These are phyloP conservation scores for Sordariomycetes sp. DNA, from an alignment of 2,329 filamentous ascomycete genomes.

Conservation along the genomic window DNA sequence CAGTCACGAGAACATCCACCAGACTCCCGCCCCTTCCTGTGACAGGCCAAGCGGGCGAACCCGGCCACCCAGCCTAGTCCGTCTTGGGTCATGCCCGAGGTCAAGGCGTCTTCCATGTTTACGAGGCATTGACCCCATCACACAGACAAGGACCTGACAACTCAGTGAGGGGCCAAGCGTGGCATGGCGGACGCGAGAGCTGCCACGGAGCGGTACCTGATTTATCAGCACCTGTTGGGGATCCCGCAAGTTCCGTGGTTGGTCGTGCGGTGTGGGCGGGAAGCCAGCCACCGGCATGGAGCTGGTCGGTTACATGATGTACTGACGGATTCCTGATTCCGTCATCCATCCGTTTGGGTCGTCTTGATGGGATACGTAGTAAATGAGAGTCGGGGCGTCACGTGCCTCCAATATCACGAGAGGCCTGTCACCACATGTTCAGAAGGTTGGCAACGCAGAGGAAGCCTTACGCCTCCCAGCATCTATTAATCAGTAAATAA, in stretches of 20 bases:
- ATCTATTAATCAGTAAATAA: too few relatives aligned
- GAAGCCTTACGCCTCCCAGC: background rate
- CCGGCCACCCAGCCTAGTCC: background rate
- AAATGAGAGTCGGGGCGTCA: background rate
- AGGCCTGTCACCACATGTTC: background rate
- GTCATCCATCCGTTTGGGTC: background rate
- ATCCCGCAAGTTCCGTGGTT: background rate
- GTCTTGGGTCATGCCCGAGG: background rate
- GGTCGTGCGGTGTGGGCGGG: background rate
- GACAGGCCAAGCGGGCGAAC: background rate
- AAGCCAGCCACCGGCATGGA: background rate
- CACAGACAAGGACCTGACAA: too few relatives aligned
- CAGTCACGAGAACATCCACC: background rate
- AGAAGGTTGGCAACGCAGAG: background rate
- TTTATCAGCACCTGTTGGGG: background rate
- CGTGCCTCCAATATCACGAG: background rate
- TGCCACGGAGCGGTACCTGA: background rate
- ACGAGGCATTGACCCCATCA: background rate
- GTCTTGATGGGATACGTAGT: background rate
- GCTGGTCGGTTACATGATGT: background rate
- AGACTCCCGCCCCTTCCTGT: background rate
- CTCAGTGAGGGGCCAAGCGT: too few relatives aligned
- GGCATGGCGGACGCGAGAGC: too few relatives aligned
- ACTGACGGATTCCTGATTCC: background rate
- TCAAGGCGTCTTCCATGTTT: background rate